Percentiles rank a stretch among this genome's conserved stretches.
Conservation (phyloP, 2,329 filamentous ascomycete genomes). For the Conoideocrella luteorostrata region DNA sequence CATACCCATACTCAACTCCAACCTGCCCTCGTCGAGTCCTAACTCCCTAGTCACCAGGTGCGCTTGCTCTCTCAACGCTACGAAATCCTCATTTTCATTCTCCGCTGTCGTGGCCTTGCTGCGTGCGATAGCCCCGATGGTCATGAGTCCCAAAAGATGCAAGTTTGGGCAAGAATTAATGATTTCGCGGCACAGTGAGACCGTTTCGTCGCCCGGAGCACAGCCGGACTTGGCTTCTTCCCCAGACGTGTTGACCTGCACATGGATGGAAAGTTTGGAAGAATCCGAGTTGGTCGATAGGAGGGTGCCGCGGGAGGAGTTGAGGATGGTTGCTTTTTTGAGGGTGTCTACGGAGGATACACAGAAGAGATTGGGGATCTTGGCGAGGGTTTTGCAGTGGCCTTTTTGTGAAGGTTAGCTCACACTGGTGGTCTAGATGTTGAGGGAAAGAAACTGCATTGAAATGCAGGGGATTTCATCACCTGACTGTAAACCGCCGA, state of each 20-base stretch:
- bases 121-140: constrained; percentile 88
- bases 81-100: constrained; percentile 89
- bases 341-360: constrained; percentile 82
- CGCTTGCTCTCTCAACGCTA: constrained; percentile 58
- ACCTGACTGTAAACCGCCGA: constrained; percentile 82
- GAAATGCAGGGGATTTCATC: background rate
- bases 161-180: constrained; percentile 65
- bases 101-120: constrained; percentile 67
- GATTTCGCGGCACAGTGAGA: constrained; percentile 64
- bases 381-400: constrained; percentile 82
- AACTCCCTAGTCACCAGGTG: constrained; percentile 58
- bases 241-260: constrained; percentile 93
- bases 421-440: no score
- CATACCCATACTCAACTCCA: constrained; percentile 98
- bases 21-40: constrained; percentile 35
- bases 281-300: constrained; percentile 31
- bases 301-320: constrained; percentile 65
- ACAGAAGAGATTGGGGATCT: constrained; percentile 82
- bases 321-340: constrained; percentile 81
- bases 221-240: constrained; percentile 82
- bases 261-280: constrained; percentile 62
- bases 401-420: constrained; percentile 40
- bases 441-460: background rate
- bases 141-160: constrained; percentile 81
- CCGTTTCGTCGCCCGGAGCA: constrained; percentile 54